Base-by-base conservation (phyloP, 768 basidiomycete species). In the Cyclocybe cylindracea region DNA sequence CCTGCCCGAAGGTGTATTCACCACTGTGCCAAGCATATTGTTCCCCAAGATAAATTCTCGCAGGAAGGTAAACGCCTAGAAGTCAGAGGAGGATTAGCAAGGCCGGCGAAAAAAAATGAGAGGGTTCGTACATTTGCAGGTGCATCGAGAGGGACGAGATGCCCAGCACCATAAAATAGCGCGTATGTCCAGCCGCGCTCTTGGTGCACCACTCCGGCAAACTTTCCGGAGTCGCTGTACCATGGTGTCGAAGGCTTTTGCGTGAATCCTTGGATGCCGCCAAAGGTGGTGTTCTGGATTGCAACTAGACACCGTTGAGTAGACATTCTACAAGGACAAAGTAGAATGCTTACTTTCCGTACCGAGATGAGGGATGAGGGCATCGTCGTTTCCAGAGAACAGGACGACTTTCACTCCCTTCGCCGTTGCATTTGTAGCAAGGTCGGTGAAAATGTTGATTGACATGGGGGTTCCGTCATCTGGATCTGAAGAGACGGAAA, bases 221-320 rank as follows among this genome's bases (percentile, higher is more conserved):
- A 77, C 47, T 80, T 70, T 10, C 82, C 81, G 2, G 65, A 60
- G 46, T 87, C 84, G 45, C 83, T 81, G 48, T 67, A 70, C 86
- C 87, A 90, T 0, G 83, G 78, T 0, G 89, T 89, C 2, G 83
- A 77, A 0, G 89, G 89, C 51, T 78, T 75, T 42, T 80, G 74
- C 3, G 84, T 83, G 64, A 91, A 91, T 3, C 89, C 89, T 66
- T 82, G 85, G 39, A 84, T 83, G 5, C 86, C 88, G 19, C 86
- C 87, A 56, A 89, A 91, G 0, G 89, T 89, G 19, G 87, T 88
- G 59, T 91, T 91, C 85, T 89, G 83, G 24, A 85, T 85, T 10
- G 78, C 73, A 37, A 84, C 81, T 84, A 37, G 56, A 46, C 46
- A 34, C 19, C 33, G 9, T 18, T 37, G 41, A 14, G n/a, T 24